phyloP scores from a whole-genome alignment of 306 rosid species.

The Medicago ruthenica region DNA sequence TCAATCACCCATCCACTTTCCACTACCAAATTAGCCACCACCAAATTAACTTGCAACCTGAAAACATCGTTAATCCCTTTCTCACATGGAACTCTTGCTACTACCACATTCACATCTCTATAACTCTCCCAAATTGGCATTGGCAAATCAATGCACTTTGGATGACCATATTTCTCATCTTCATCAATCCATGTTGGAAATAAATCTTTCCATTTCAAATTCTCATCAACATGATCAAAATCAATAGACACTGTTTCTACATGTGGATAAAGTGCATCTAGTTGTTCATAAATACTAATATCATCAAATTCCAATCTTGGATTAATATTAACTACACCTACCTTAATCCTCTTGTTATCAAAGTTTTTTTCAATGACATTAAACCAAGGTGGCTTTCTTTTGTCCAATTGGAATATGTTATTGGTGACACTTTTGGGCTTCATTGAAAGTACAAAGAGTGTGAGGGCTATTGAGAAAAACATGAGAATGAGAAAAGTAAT shows the following conservation, averaged over 20 bases:
- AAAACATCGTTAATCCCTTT: neutral
- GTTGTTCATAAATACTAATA: neutral
- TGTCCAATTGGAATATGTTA: neutral
- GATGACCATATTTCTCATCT: neutral
- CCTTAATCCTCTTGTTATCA: neutral
- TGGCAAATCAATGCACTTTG: neutral
- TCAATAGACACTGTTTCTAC: neutral
- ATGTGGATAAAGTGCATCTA: neutral
- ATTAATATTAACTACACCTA: neutral
- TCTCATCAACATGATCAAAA: neutral
- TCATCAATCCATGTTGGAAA: neutral
- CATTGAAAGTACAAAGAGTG: neutral
- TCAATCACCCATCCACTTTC: neutral
- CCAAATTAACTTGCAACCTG: neutral
- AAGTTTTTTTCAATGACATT: neutral
- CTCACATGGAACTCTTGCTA: neutral
- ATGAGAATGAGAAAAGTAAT: neutral
- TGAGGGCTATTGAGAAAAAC: neutral
- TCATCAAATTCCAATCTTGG: neutral
- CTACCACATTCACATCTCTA: neutral
- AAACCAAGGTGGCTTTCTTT: neutral
- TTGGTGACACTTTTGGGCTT: neutral
- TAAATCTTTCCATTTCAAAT: neutral
- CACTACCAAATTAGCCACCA: neutral
- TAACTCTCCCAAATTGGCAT: neutral